These are phyloP conservation scores for Coemansia furcata DNA, from an alignment of 192 early-diverging fungal species.

Conservation along the genomic window DNA sequence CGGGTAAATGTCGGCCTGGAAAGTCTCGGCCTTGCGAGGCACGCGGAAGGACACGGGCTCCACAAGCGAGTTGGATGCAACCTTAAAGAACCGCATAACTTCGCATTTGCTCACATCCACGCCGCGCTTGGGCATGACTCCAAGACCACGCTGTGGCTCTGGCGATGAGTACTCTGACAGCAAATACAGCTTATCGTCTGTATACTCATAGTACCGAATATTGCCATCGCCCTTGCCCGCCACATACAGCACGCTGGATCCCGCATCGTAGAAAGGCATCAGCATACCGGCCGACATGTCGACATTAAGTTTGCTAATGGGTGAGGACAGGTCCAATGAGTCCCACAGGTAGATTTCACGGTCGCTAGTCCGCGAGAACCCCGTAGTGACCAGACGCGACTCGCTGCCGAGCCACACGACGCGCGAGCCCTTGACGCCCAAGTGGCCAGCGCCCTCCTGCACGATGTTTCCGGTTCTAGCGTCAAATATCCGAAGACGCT, in stretches of 20 bases:
- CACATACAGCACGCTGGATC: conserved; percentile 89
- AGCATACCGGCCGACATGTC: conserved; percentile 94
- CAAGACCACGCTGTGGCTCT: conserved; percentile 92
- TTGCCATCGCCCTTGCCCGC: conserved; percentile 99
- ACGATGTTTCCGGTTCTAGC: conserved; percentile 78
- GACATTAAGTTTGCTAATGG: conserved; percentile 72
- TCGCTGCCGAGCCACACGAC: conserved; percentile 85
- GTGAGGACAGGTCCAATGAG: conserved; percentile 61
- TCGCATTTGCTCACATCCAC: conserved; percentile 85
- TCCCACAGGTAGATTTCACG: conserved; percentile 96
- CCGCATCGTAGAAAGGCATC: conserved; percentile 94
- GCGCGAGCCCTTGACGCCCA: conserved; percentile 95
- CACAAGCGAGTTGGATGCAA: conserved; percentile 72
- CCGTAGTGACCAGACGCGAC: conserved; percentile 83
- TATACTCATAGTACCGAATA: conserved; percentile 98
- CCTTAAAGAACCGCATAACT: conserved; percentile 92
- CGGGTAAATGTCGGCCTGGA: conserved; percentile 96
- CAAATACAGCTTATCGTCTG: conserved; percentile 86
- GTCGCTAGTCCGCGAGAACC: conserved; percentile 90
- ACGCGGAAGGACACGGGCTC: conserved; percentile 98
- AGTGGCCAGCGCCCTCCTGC: conserved; percentile 79
- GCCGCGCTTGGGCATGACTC: conserved; percentile 90
- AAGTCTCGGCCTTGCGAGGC: conserved; percentile 91
- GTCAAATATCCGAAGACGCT: conserved; percentile 93
- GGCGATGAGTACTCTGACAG: conserved; percentile 87